Percentiles rank a stretch among this genome's conserved stretches.
phyloP scores from a whole-genome alignment of 208 protist species.

The Trypanosomatidae sp. region DNA sequence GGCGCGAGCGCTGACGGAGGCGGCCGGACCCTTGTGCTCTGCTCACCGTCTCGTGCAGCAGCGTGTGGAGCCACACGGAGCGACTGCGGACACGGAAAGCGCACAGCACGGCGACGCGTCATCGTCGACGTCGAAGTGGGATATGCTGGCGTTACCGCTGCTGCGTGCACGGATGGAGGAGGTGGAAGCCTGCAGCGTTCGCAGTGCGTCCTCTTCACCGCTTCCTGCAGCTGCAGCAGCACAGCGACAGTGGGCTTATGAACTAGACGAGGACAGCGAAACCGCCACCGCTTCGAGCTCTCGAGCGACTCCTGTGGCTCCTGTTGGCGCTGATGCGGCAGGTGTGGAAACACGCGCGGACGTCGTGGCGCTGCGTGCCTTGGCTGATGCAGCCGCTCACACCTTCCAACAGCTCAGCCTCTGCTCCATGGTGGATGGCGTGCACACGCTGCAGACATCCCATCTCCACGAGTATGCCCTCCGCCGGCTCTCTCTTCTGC shows the following conservation, averaged over 20 bases:
- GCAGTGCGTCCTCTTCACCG: not conserved
- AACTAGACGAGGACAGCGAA: constrained; percentile 54
- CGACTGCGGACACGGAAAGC: no score
- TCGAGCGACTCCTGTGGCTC: not conserved
- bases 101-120: no score
- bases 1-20: constrained; percentile 39
- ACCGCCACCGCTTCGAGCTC: not conserved
- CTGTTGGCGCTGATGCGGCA: not conserved
- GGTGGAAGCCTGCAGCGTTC: not conserved
- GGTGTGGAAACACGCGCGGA: not conserved
- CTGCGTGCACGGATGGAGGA: no score
- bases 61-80: no score
- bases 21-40: constrained; percentile 49
- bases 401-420: constrained; percentile 15
- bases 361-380: not conserved
- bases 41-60: constrained; percentile 45
- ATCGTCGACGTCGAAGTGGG: no score
- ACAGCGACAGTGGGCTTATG: constrained; percentile 39
- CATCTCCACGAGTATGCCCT: constrained; percentile 24
- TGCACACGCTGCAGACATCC: constrained; percentile 28
- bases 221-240: not conserved
- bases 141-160: no score
- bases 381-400: constrained; percentile 10
- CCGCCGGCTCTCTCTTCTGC: not conserved
- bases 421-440: constrained; percentile 33